These are phyloP conservation scores for Pythium diclinum DNA, from an alignment of 352 stramenopile genomes.

Conservation along the genomic window DNA sequence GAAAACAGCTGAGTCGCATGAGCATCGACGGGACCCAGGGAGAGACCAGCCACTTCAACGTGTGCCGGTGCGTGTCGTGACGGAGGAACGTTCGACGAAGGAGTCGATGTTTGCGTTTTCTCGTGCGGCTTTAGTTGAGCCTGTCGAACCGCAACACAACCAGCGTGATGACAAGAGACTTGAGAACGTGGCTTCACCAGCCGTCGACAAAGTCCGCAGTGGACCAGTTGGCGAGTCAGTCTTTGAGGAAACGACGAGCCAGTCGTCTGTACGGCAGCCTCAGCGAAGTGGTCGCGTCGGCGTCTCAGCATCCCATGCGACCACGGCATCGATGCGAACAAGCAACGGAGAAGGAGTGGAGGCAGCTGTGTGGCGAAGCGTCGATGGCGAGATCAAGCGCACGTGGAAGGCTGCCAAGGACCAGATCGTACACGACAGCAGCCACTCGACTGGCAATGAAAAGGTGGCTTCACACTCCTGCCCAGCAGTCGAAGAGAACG, in stretches of 20 bases:
- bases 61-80: neutral
- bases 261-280: neutral
- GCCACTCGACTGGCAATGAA: neutral
- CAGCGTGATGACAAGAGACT: neutral
- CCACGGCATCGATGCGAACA: neutral
- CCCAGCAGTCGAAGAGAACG: neutral
- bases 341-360: neutral
- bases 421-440: neutral
- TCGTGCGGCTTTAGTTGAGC: neutral
- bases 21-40: too few relatives aligned
- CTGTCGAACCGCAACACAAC: neutral
- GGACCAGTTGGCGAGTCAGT: neutral
- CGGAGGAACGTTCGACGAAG: neutral
- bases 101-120: conserved; percentile 4
- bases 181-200: neutral
- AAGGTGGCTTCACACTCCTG: neutral
- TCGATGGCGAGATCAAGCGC: neutral
- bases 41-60: neutral
- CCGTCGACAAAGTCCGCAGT: neutral
- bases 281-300: neutral
- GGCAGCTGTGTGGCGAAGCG: neutral
- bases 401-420: neutral
- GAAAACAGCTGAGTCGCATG: neutral
- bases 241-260: neutral
- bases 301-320: neutral